Base-by-base conservation (phyloP, 495 filamentous ascomycete genomes). In the Aspergillus steynii region DNA sequence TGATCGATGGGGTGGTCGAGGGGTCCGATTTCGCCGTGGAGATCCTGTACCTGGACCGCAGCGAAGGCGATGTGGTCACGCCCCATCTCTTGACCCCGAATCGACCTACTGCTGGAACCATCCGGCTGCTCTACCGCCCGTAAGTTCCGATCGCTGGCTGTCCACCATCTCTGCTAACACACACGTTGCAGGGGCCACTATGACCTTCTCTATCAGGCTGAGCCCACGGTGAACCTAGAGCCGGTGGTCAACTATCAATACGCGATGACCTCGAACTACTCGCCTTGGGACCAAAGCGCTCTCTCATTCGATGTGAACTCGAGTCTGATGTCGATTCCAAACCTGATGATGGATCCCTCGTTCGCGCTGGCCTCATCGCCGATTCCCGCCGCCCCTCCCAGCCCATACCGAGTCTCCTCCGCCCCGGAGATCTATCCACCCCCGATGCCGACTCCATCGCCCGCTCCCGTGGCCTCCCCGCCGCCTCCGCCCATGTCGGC, bases 21-120 rank as follows among this genome's bases (percentile, higher is more conserved):
- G 69, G 58, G 6, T 88, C 88, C 47, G 88, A 87, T 14, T 85
- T 97, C 62, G 85, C 87, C 9, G 84, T 97, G 9, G 91, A 97
- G 67, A 87, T 98, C 49, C 84, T 94, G 8, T 97, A 97, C 67
- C 84, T 99, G 26, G 95, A 99, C 74, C 85, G 95, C 58, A 96
- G 91, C 65, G 80, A 86, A 61, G 93, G 93, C 15, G 80, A 83
- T 25, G 84, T 87, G 60, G 91, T 93, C 62, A 97, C 93, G 71
- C 83, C 84, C 32, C 89, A 94, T 72, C 80, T 85, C 34, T 83
- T 93, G 42, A 79, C 86, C 53, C 78, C 83, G 32, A 82, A 81
- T 47, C 78, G 78, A 55, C 71, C 76, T 20, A 71, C 50, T 76
- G 56, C 78, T 10, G 89, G 70, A 74, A 89, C 80, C 66, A 87